A percentile compares a stretch with the other conserved stretches of the same genome.
These are phyloP conservation scores for Gillenia trifoliata DNA, from an alignment of 306 rosid genomes.

Conservation along the genomic window DNA sequence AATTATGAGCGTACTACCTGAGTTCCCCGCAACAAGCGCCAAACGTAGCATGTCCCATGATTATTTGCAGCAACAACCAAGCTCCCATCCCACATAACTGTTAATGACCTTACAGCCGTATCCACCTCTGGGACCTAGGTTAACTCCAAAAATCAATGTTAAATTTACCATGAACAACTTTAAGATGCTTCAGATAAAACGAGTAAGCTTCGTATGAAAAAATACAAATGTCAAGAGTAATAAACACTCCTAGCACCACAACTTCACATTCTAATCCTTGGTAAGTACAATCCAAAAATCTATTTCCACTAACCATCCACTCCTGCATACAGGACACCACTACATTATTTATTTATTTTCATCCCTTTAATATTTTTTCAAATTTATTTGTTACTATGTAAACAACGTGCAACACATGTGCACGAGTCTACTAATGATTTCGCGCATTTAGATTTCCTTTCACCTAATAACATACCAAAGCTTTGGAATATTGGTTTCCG, in stretches of 20 bases:
- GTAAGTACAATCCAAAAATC: not conserved
- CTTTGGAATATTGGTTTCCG: not conserved
- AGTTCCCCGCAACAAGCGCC: conserved; percentile 92
- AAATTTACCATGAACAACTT: not conserved
- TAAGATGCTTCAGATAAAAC: not conserved
- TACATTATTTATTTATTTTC: not conserved
- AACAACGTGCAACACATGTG: not conserved
- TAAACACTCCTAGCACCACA: not conserved
- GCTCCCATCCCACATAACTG: conserved; percentile 99
- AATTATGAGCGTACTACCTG: conserved; percentile 52
- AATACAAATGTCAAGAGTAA: not conserved
- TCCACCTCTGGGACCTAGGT: conserved; percentile 97
- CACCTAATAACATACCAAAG: not conserved
- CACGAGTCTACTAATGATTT: not conserved
- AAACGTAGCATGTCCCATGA: conserved; percentile 93
- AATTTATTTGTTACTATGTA: not conserved
- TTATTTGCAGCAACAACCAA: conserved; percentile 99
- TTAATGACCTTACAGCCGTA: conserved; percentile 93
- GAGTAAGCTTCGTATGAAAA: not conserved
- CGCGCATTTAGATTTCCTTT: not conserved
- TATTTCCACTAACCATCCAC: not conserved
- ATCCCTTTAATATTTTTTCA: not conserved
- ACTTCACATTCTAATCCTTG: not conserved
- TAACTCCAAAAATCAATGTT: conserved; percentile 24
- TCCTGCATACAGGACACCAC: not conserved